phyloP scores from a whole-genome alignment of 768 basidiomycete genomes.

The Macrocybe gigantea region DNA sequence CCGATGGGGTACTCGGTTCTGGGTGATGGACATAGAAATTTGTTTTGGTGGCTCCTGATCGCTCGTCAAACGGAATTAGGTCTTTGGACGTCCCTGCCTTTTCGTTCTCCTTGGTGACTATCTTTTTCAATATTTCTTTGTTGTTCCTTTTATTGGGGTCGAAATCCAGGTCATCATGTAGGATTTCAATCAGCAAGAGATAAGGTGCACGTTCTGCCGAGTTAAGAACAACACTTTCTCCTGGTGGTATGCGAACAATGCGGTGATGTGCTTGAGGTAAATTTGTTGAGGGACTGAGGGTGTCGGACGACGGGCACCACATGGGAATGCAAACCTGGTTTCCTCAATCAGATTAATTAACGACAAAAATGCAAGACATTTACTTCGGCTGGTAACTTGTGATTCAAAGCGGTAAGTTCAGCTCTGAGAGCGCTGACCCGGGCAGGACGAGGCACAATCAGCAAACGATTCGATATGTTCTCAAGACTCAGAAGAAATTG shows the following conservation, averaged over 20 bases:
- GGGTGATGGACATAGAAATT: conserved; percentile 9
- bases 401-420: conserved; percentile 91
- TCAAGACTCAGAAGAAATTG: conserved; percentile 86
- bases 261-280: conserved; percentile 77
- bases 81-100: conserved; percentile 53
- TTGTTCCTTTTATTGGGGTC: conserved; percentile 80
- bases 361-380: conserved; percentile 5
- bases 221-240: conserved; percentile 96
- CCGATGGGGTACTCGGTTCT: not conserved
- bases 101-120: conserved; percentile 61
- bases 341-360: not conserved
- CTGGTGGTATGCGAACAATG: conserved; percentile 94
- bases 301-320: conserved; percentile 78
- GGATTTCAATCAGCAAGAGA: conserved; percentile 85
- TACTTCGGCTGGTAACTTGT: conserved; percentile 94
- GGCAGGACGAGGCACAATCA: conserved; percentile 91
- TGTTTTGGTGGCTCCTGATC: conserved; percentile 13
- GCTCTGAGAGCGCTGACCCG: conserved; percentile 95
- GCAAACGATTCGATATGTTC: conserved; percentile 84
- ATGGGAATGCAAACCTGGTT: conserved; percentile 78
- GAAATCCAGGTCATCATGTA: conserved; percentile 88
- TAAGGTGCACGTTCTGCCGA: conserved; percentile 96
- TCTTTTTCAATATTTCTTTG: conserved; percentile 77
- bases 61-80: conserved; percentile 37
- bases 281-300: conserved; percentile 23